phyloP scores from a whole-genome alignment of 2,329 filamentous ascomycete genomes.

The Aspergillus neoniger region DNA sequence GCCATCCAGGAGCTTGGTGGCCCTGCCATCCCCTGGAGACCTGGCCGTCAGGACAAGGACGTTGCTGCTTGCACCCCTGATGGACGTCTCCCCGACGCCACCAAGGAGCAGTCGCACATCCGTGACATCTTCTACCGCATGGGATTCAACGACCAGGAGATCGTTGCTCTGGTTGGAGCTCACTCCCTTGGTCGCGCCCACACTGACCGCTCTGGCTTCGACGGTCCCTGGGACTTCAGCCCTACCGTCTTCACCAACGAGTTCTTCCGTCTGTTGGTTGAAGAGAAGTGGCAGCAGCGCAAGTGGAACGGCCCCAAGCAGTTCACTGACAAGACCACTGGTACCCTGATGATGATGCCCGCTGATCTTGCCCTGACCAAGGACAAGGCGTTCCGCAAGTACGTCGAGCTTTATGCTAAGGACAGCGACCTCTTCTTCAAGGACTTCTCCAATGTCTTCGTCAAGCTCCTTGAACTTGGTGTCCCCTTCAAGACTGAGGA shows the following conservation, averaged over 20 bases:
- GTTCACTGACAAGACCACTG: conserved; percentile 83
- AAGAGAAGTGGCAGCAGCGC: conserved; percentile 89
- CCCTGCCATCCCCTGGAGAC: conserved; percentile 81
- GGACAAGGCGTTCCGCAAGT: conserved; percentile 81
- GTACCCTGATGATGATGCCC: conserved; percentile 96
- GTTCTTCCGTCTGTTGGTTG: conserved; percentile 82
- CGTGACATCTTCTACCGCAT: conserved; percentile 93
- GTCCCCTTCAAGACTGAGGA: conserved; percentile 76
- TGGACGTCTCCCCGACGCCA: conserved; percentile 81
- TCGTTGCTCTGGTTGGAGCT: conserved; percentile 83
- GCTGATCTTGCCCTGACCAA: conserved; percentile 84
- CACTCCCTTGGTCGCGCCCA: conserved; percentile 91
- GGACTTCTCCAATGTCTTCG: conserved; percentile 78
- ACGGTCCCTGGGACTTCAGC: conserved; percentile 89
- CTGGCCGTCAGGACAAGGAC: conserved; percentile 80
- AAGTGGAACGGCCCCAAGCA: conserved; percentile 92
- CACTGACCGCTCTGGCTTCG: conserved; percentile 81
- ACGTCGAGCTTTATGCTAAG: conserved; percentile 85
- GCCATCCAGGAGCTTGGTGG: conserved; percentile 96
- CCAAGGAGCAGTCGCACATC: conserved; percentile 77
- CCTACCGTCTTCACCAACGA: conserved; percentile 93
- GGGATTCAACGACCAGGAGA: conserved; percentile 97
- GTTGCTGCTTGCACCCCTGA: conserved; percentile 86
- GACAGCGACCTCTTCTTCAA: conserved; percentile 91
- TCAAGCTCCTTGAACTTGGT: conserved; percentile 88